These are phyloP conservation scores for Hsuehochloa calcarea DNA, from an alignment of 176 grass and related monocot species.

Conservation along the genomic window DNA sequence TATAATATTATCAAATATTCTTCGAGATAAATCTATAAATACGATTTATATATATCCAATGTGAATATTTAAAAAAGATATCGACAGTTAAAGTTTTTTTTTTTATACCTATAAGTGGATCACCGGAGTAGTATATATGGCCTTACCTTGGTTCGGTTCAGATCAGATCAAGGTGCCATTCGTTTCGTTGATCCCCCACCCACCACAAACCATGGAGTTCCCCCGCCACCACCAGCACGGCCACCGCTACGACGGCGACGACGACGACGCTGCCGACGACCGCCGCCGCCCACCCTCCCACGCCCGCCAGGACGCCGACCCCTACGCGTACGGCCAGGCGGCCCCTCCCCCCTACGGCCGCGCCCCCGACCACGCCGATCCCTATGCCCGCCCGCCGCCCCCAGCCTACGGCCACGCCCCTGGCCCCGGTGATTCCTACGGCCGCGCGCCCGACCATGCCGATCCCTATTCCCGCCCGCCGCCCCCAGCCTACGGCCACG, in stretches of 20 bases:
- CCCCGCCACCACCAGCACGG: slow-evolving; percentile 27
- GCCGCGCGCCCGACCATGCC: background rate
- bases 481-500: background rate
- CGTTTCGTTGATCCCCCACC: background rate
- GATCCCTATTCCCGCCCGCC: slow-evolving; percentile 10
- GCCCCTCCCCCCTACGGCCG: slow-evolving; percentile 8
- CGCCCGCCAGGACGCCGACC: background rate
- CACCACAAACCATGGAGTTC: slow-evolving; percentile 17
- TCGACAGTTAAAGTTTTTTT: too few species aligned
- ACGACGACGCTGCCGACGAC: slow-evolving; percentile 12
- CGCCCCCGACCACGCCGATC: background rate
- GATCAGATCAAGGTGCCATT: too few species aligned
- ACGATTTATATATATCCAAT: too few species aligned
- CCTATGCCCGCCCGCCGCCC: background rate
- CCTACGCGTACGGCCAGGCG: background rate
- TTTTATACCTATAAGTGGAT: too few species aligned
- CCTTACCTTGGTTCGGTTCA: too few species aligned
- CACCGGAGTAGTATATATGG: too few species aligned
- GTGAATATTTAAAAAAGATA: too few species aligned
- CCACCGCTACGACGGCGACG: slow-evolving; percentile 4
- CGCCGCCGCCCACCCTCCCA: slow-evolving; percentile 3
- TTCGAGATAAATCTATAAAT: too few species aligned
- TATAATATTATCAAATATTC: too few species aligned
- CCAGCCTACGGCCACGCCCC: background rate
- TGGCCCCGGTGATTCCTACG: background rate